Percentiles rank a stretch among this genome's conserved stretches.
Evolutionary conservation across 768 basidiomycete genomes (phyloP).

Genomic region (Naganishia antarctica): DNA sequence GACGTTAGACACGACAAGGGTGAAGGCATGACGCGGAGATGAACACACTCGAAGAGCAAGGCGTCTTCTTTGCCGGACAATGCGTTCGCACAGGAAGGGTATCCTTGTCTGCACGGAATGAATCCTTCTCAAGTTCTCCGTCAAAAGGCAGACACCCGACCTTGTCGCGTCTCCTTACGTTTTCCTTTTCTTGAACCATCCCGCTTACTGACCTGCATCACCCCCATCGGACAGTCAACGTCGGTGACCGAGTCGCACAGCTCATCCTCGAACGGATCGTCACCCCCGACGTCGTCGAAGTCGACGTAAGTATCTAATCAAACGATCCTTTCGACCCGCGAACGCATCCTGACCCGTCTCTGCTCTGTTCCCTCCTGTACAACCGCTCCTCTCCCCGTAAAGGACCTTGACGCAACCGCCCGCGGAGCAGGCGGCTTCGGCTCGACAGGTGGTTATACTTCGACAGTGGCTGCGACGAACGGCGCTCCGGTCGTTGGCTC

Average conservation of each 20-base stretch:
- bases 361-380: background rate
- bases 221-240: conserved; percentile 59
- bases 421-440: conserved; percentile 87
- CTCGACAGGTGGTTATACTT: conserved; percentile 73
- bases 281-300: conserved; percentile 78
- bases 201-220: no score
- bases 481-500: background rate
- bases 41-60: no score
- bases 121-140: no score
- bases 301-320: conserved; percentile 56
- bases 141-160: no score
- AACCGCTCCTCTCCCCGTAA: conserved; percentile 15
- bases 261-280: conserved; percentile 86
- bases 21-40: no score
- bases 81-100: no score
- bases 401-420: conserved; percentile 79
- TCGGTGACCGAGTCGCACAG: conserved; percentile 94
- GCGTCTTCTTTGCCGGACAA: no score
- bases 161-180: no score
- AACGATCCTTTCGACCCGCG: background rate
- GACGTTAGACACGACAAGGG: no score
- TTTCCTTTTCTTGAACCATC: no score
- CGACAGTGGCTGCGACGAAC: conserved; percentile 8
- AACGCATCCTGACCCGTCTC: background rate
- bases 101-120: no score